These are phyloP conservation scores for Paramecium biaurelia DNA, from an alignment of 73 alveolate genomes.

Conservation along the genomic window DNA sequence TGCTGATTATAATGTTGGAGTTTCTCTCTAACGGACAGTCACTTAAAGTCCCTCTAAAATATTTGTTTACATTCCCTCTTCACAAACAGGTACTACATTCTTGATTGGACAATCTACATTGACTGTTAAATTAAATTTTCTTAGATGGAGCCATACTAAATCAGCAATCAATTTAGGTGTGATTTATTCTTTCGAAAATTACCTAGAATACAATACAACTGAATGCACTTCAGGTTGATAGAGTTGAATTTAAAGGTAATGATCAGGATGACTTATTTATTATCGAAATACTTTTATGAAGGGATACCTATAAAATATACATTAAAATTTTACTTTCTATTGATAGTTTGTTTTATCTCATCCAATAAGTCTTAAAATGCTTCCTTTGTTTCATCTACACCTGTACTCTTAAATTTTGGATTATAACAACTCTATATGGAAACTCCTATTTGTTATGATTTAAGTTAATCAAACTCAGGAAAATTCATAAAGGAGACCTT, in stretches of 20 bases:
- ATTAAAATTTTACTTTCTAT: not conserved
- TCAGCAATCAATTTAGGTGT: not conserved
- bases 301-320: not conserved
- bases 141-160: conserved; percentile 7
- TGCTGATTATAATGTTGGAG: not conserved
- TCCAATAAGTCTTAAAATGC: not conserved
- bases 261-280: not conserved
- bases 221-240: not conserved
- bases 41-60: conserved; percentile 34
- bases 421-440: conserved; percentile 2
- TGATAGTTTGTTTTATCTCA: conserved; percentile 23
- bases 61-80: not conserved
- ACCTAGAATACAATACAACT: not conserved
- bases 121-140: conserved; percentile 24
- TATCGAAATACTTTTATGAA: not conserved
- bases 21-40: conserved; percentile 23
- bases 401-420: conserved; percentile 24
- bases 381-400: not conserved
- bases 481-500: not conserved
- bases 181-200: not conserved
- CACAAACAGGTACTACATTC: conserved; percentile 37
- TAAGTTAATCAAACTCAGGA: not conserved
- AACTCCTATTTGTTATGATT: not conserved
- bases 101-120: conserved; percentile 25
- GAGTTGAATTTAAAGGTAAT: not conserved